These are phyloP conservation scores for Grosmannia huntii DNA, from an alignment of 2,329 filamentous ascomycete species.

Conservation along the genomic window DNA sequence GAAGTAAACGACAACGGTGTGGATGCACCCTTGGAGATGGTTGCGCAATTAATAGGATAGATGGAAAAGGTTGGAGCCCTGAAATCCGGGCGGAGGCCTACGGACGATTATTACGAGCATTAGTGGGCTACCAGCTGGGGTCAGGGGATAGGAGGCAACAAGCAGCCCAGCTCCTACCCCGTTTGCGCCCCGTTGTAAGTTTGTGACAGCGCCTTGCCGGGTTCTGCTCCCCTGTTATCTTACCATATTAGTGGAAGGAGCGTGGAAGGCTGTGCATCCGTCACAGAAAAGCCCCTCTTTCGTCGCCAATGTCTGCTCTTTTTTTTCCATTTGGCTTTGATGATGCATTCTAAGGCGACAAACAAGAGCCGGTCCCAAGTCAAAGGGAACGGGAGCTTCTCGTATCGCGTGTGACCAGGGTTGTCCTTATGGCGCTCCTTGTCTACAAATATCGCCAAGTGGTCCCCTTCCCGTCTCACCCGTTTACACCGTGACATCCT, in stretches of 20 bases:
- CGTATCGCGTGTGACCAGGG: background rate
- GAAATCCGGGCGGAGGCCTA: background rate
- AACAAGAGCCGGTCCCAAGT: background rate
- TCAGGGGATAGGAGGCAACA: background rate
- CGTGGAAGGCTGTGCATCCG: background rate
- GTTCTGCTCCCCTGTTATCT: background rate
- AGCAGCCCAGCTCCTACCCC: background rate
- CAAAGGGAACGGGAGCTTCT: background rate
- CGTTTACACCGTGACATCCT: slow-evolving; percentile 15
- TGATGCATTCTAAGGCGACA: background rate
- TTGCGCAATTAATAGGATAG: background rate
- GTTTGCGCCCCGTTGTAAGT: background rate
- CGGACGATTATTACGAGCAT: background rate
- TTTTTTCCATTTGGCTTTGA: background rate
- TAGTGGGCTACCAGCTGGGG: background rate
- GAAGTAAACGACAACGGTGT: background rate
- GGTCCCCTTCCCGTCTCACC: background rate
- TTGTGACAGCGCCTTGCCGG: background rate
- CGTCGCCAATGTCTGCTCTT: background rate
- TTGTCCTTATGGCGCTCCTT: background rate
- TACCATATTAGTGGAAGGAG: background rate
- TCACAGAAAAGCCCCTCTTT: background rate
- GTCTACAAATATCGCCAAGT: background rate
- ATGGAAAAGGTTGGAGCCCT: background rate
- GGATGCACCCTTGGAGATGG: background rate